Base-by-base conservation (phyloP, 2,329 filamentous ascomycete species). In the Shiraia sp. region DNA sequence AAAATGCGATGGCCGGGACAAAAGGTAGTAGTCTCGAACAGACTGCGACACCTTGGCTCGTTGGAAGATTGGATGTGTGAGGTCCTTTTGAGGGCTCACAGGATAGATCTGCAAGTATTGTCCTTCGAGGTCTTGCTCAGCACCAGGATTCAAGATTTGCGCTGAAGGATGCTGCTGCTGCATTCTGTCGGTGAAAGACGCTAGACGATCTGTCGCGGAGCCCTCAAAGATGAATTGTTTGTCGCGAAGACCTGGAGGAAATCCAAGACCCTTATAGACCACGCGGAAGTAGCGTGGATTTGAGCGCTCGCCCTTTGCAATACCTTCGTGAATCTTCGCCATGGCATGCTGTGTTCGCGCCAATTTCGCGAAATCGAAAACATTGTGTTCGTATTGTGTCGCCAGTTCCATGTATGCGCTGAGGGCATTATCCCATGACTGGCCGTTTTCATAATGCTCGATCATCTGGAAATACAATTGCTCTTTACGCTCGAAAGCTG, bases 151-250 rank as follows among this genome's bases (percentile, higher is more conserved):
- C 29, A 95, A 76, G 45, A 96, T 86, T 59, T 93, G 87, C 3
- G 92, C 91, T 2, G 86, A 77, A 3, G 91, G 92, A 62, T 95
- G 90, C 59, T 95, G 86, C 66, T 91, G 87, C 63, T 95, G 91
- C 81, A 97, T 89, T 35, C 89, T 86, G 65, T 96, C 91, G 1
- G 88, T 89, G 58, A 97, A 97, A 4, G 83, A 85, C 1, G 84
- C 82, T 28, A 89, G 83, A 15, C 87, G 82, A 69, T 97, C 92
- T 6, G 77, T 83, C 1, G 86, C 79, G 2, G 83, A 81, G 0
- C 88, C 90, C 69, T 97, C 90, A 57, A 95, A 95, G 40, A 97
- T 86, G 68, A 90, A 97, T 45, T 92, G 86, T 72, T 96, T 96
- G 68, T 96, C 90, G 36, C 90, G 81, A 15, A 97, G 69, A 34